These are phyloP conservation scores for Herpetomonas tarakana DNA, from an alignment of 208 protist genomes.

Conservation along the genomic window DNA sequence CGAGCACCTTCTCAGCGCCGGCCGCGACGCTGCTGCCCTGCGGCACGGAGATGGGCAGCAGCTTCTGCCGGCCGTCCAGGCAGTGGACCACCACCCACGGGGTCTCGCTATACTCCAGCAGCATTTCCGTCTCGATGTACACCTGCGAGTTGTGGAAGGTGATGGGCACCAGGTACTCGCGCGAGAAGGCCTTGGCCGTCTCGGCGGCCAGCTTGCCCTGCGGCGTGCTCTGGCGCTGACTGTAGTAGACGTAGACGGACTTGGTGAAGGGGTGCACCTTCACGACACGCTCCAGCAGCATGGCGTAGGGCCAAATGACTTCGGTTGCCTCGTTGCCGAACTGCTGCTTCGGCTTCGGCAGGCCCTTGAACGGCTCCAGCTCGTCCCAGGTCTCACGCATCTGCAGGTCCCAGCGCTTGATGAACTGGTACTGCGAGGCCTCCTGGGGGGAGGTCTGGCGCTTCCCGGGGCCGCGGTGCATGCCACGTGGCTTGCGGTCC, in stretches of 20 bases:
- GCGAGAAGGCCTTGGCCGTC: slow-evolving; percentile 57
- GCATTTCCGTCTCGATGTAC: slow-evolving; percentile 89
- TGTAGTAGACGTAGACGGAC: slow-evolving; percentile 91
- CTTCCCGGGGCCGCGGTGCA: slow-evolving; percentile 85
- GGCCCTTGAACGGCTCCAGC: slow-evolving; percentile 83
- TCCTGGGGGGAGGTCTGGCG: slow-evolving; percentile 77
- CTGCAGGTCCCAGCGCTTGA: slow-evolving; percentile 81
- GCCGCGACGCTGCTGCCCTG: slow-evolving; percentile 16
- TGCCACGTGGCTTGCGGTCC: slow-evolving; percentile 61
- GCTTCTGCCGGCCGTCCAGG: slow-evolving; percentile 61
- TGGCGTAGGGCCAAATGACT: slow-evolving; percentile 86
- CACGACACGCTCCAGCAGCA: slow-evolving; percentile 81
- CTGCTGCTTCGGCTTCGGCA: slow-evolving; percentile 85
- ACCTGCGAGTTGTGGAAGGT: slow-evolving; percentile 93
- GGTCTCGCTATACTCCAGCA: slow-evolving; percentile 89
- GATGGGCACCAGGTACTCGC: slow-evolving; percentile 84
- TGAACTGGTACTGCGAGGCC: slow-evolving; percentile 74
- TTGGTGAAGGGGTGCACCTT: slow-evolving; percentile 91
- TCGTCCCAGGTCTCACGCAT: slow-evolving; percentile 85
- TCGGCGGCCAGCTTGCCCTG: slow-evolving; percentile 38
- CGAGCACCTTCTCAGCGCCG: slow-evolving; percentile 47
- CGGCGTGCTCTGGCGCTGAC: slow-evolving; percentile 60
- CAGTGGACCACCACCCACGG: slow-evolving; percentile 86
- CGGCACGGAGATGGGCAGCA: slow-evolving; percentile 44
- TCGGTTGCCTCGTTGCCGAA: slow-evolving; percentile 90